These are phyloP conservation scores for Aspergillus terreus DNA, from an alignment of 2,329 filamentous ascomycete genomes.

Conservation along the genomic window DNA sequence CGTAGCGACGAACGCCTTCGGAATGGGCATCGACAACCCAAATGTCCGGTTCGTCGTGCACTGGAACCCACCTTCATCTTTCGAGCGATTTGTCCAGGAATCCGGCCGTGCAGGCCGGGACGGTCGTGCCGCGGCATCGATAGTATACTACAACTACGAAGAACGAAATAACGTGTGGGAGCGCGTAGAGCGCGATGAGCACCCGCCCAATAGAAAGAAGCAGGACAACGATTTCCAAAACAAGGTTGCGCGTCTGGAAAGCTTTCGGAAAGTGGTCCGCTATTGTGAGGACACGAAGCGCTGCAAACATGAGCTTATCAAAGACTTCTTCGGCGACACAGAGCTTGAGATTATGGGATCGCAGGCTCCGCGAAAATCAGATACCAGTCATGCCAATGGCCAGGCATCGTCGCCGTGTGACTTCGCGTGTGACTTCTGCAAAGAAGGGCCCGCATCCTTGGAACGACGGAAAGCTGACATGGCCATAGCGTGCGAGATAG, in stretches of 20 bases:
- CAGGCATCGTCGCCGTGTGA: constrained; percentile 54
- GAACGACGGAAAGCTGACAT: constrained; percentile 51
- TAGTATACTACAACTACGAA: constrained; percentile 86
- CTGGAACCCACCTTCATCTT: constrained; percentile 89
- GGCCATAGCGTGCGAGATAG: constrained; percentile 14
- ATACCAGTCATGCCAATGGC: not conserved
- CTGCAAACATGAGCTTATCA: constrained; percentile 75
- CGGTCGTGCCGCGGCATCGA: constrained; percentile 79
- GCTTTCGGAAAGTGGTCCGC: constrained; percentile 64
- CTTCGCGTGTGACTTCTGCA: constrained; percentile 75
- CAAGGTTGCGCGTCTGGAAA: constrained; percentile 51
- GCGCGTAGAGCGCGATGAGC: constrained; percentile 44
- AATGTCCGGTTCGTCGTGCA: constrained; percentile 93
- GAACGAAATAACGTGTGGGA: constrained; percentile 71
- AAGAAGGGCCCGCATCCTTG: constrained; percentile 57
- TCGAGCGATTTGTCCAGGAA: constrained; percentile 96
- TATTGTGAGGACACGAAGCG: constrained; percentile 75
- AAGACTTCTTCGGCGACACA: constrained; percentile 71
- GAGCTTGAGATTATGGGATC: constrained; percentile 33
- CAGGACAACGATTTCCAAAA: constrained; percentile 21
- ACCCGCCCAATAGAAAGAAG: too few species aligned
- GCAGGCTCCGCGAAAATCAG: constrained; percentile 13
- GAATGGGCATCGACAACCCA: constrained; percentile 96
- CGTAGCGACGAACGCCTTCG: constrained; percentile 92
- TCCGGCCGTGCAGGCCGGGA: constrained; percentile 87